Evolutionary conservation across 148 eudicot genomes (phyloP), one percentile per base, ranked within the genome.

Genomic region (Amaranthus hypochondriacus): DNA sequence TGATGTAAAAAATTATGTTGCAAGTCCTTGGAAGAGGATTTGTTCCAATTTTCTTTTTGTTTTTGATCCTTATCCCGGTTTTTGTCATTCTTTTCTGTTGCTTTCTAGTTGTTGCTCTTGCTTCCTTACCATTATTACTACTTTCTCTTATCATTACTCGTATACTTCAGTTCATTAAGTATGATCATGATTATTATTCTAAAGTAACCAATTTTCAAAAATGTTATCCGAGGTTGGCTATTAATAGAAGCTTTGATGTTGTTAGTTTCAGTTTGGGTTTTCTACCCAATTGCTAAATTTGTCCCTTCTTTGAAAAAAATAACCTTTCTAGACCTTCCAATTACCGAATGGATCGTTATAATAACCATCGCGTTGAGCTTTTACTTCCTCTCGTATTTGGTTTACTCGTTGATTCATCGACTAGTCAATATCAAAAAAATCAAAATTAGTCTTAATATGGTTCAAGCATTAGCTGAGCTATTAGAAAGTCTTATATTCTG

Each of bases 281-380:
- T 76, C 71, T 69, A 48, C 61, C 78, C 73, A 46, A 60, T 76
- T 39, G 73, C 61, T 44, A 61, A 60, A 54, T 69, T 43, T 44
- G 68, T 52, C 43, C 73, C 73, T 5, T 48, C 47, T 12, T 43
- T 76, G 0, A 69, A 68, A 9, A 7, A 43, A 13, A 53, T 61
- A 2, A 5, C 4, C 5, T 3, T 76, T 6, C 43, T 69, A 3
- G 73, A 66, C 2, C 44, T 61, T 52, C 21, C 73, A 0, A 6
- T 76, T 44, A 60, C 78, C n/a, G 44, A 53, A 9, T 76, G 78
- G 73, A n/a, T 76, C 44, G 21, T 42, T 11, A 50, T 69, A 69
- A 43, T 60, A 0, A 69, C 53, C 70, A 76, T 43, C 5, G 0
- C 69, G 28, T 60, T 39, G 60, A 62, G 73, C 21, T 69, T 69